phyloP scores from a whole-genome alignment of 331 rosid genomes.

The Pyrus hybrid region DNA sequence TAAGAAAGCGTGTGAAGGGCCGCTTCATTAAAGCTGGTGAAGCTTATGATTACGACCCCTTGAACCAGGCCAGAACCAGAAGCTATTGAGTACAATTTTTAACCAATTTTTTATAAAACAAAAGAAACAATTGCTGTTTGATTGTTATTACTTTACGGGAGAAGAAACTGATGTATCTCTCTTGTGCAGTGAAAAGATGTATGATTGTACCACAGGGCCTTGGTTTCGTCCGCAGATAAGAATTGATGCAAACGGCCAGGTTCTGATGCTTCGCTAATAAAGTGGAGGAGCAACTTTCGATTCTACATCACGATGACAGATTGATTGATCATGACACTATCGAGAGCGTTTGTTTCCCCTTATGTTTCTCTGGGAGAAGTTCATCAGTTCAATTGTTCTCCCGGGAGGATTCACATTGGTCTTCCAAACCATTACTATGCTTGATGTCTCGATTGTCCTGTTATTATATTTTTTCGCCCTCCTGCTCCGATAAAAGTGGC shows the following conservation, averaged over 20 bases:
- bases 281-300: conserved; percentile 22
- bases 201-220: conserved; percentile 53
- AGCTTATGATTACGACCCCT: conserved; percentile 76
- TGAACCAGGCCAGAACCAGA: conserved; percentile 80
- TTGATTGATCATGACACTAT: conserved; percentile 14
- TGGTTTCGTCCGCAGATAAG: conserved; percentile 23
- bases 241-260: conserved; percentile 25
- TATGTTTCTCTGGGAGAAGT: conserved; percentile 16
- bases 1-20: conserved; percentile 90
- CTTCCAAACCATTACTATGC: conserved; percentile 20
- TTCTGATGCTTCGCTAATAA: conserved; percentile 19
- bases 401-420: conserved; percentile 26
- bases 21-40: conserved; percentile 96
- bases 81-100: conserved; percentile 70
- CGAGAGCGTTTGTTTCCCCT: conserved; percentile 21
- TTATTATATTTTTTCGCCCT: conserved; percentile 6
- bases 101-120: conserved; percentile 28
- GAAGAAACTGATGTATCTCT: conserved; percentile 33
- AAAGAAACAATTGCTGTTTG: conserved; percentile 20
- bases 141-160: conserved; percentile 25
- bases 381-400: conserved; percentile 21
- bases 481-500: conserved; percentile 24
- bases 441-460: conserved; percentile 9
- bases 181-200: conserved; percentile 39
- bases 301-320: conserved; percentile 26